Evolutionary conservation across 108 stramenopile species (phyloP), one percentile per base, ranked within the genome.

Genomic region (Nitzschia inconspicua): DNA sequence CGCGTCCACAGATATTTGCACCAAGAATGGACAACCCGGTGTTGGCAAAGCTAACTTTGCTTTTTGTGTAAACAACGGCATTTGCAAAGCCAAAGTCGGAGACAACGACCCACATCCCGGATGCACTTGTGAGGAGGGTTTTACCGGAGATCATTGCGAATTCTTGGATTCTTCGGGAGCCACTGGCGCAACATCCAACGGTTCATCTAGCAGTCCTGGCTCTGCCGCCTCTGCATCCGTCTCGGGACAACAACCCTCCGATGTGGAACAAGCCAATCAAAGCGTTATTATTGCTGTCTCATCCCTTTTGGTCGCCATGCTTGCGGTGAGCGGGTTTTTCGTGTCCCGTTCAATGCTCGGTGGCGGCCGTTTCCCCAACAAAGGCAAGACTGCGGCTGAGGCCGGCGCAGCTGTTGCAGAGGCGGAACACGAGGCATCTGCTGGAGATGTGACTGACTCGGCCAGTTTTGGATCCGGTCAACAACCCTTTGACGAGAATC

Each of bases 11-110:
- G 48, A 57, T 26, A 50, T 64, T 3, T 72, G 70, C 30, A 72
- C 70, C 8, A 46, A 42, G 2, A 59, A 51, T 49, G 48, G 49
- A 23, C 32, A 72, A 14, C 56, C 70, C 4, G 63, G 63, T 19
- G 26, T 64, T 31, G 63, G 70, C 11, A 50, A 42, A 13, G 48
- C 63, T 2, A 72, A 44, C 20, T 56, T 58, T 58, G 62, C 70
- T 7, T 74, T 74, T 42, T 77, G 76, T 47, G 76, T 77, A 27
- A 77, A 77, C 44, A 51, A 63, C 26, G 76, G 76, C 24, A 60
- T 57, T 14, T 77, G 76, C 48, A 70, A 57, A n/a, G 56, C 24
- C 20, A 47, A 9, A 19, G 70, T 72, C 16, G 39, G 34, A 6
- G 70, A 47, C n/a, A 47, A 40, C 9, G 62, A 72, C 27, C 29